A percentile compares a stretch with the other conserved stretches of the same genome.
phyloP scores from a whole-genome alignment of 768 basidiomycete genomes.

The Lactifluus rugatus region DNA sequence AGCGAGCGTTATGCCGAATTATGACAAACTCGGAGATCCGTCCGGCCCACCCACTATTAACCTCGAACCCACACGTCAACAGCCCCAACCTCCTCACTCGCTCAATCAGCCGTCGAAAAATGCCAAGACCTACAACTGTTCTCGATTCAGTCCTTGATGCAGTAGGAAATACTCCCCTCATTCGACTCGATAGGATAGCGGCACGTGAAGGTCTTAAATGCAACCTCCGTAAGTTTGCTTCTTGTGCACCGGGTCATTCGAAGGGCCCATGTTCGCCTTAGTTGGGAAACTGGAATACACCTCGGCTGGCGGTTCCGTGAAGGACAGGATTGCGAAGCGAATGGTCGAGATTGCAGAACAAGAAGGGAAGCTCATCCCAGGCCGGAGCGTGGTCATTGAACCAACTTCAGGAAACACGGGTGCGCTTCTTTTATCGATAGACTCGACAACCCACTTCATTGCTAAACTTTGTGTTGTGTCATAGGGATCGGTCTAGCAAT shows the following conservation, averaged over 20 bases:
- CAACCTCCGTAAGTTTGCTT: constrained; percentile 65
- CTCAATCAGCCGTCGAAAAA: background rate
- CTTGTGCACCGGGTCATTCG: background rate
- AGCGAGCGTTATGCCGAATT: too few relatives aligned
- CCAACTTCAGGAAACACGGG: constrained; percentile 96
- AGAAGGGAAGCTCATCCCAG: constrained; percentile 76
- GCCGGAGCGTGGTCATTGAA: constrained; percentile 88
- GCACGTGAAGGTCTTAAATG: constrained; percentile 68
- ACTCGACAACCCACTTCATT: background rate
- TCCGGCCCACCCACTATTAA: background rate
- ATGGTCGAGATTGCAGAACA: constrained; percentile 95
- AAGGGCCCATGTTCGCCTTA: constrained; percentile 24
- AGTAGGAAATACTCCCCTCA: constrained; percentile 85
- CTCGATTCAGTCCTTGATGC: constrained; percentile 75
- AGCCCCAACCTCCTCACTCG: background rate
- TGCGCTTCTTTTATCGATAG: constrained; percentile 26
- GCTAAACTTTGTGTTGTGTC: background rate
- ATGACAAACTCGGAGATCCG: background rate
- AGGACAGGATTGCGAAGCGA: constrained; percentile 91
- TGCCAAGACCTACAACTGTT: constrained; percentile 45
- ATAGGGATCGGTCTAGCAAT: constrained; percentile 80
- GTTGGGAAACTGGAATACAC: constrained; percentile 88
- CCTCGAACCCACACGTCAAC: background rate
- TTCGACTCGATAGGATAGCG: constrained; percentile 76
- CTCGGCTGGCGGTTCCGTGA: constrained; percentile 88